Evolutionary conservation across 495 filamentous ascomycete species (phyloP).

Genomic region (Xylaria nigripes): DNA sequence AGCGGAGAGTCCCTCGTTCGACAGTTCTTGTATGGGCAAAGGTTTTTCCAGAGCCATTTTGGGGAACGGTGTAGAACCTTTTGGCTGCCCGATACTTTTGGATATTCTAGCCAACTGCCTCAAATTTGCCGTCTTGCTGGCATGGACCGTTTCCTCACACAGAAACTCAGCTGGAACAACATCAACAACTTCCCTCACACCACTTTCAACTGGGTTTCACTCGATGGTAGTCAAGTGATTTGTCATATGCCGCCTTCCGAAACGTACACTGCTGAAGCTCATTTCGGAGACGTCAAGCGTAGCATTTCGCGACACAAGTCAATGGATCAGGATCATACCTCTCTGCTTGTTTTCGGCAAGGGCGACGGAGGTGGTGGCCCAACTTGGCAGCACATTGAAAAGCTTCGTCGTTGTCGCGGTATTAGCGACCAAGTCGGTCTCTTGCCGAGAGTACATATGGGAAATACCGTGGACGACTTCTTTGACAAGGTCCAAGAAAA

Average conservation of each 20-base stretch:
- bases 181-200: slow-evolving; percentile 99
- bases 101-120: slow-evolving; percentile 89
- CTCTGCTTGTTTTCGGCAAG: slow-evolving; percentile 87
- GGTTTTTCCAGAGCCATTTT: slow-evolving; percentile 90
- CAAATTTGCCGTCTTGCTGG: slow-evolving; percentile 86
- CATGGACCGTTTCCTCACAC: slow-evolving; percentile 94
- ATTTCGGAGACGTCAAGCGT: slow-evolving; percentile 91
- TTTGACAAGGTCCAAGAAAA: slow-evolving; percentile 72
- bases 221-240: slow-evolving; percentile 91
- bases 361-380: slow-evolving; percentile 94
- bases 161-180: slow-evolving; percentile 90
- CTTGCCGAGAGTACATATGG: slow-evolving; percentile 82
- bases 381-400: slow-evolving; percentile 89
- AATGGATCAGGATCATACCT: slow-evolving; percentile 80
- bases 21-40: slow-evolving; percentile 92
- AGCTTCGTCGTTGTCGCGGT: slow-evolving; percentile 88
- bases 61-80: slow-evolving; percentile 84
- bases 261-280: slow-evolving; percentile 88
- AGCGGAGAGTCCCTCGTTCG: slow-evolving; percentile 88
- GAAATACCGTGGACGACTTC: slow-evolving; percentile 91
- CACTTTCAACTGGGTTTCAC: slow-evolving; percentile 94
- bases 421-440: slow-evolving; percentile 80
- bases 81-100: slow-evolving; percentile 97
- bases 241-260: slow-evolving; percentile 95
- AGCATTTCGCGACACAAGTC: slow-evolving; percentile 92